Conservation (phyloP, 139 green algal genomes). For the Chlorella sp. region DNA sequence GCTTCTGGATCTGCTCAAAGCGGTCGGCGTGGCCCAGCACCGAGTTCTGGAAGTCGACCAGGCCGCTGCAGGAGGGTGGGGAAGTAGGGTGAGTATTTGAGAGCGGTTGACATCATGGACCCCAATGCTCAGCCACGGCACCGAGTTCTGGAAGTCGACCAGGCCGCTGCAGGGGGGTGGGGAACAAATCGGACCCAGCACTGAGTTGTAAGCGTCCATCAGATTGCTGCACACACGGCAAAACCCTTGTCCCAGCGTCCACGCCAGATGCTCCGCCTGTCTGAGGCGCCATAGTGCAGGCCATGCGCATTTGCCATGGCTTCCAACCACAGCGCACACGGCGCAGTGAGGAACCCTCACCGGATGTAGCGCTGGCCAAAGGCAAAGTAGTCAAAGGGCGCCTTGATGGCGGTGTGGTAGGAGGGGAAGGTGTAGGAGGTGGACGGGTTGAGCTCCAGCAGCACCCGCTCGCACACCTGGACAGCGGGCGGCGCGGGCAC, state of each 20-base stretch:
- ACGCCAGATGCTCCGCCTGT: too few relatives aligned
- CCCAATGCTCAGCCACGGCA: conserved; percentile 53
- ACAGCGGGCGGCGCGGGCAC: not conserved
- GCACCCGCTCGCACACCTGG: conserved; percentile 36
- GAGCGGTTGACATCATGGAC: not conserved
- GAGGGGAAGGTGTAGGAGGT: conserved; percentile 92
- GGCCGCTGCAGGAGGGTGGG: conserved; percentile 48
- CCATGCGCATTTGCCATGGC: too few relatives aligned
- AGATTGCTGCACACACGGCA: too few relatives aligned
- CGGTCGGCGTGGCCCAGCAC: conserved; percentile 68
- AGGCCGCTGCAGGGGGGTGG: conserved; percentile 61
- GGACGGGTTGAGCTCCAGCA: conserved; percentile 31
- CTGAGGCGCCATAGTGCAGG: too few relatives aligned
- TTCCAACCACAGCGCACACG: not conserved
- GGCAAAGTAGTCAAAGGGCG: conserved; percentile 94
- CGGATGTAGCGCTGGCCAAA: conserved; percentile 93
- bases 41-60: conserved; percentile 93
- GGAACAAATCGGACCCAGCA: too few relatives aligned
- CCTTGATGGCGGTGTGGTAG: conserved; percentile 84
- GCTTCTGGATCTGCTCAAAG: conserved; percentile 53
- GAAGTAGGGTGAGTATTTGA: not conserved
- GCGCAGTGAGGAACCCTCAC: not conserved
- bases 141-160: conserved; percentile 88
- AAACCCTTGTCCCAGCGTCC: too few relatives aligned
- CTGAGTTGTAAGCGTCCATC: too few relatives aligned